Evolutionary conservation across 2,329 filamentous ascomycete genomes (phyloP), one percentile per base, ranked within the genome.

Genomic region (Aspergillus fructus): DNA sequence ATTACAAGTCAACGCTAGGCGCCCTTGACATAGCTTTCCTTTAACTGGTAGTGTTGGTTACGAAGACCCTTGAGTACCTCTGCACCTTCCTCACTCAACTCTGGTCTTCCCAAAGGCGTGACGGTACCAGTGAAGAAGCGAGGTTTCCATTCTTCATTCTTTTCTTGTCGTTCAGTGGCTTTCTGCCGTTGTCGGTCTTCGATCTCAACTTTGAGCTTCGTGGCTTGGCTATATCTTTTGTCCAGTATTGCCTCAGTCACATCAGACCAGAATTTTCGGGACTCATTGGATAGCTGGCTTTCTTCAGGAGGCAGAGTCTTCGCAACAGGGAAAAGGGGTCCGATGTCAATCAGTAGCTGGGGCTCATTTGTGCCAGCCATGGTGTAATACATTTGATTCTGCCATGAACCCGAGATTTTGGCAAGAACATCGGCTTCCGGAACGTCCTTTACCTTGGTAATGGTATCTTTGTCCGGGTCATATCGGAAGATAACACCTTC

Each of bases 401-500:
- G 91, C 94, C 94, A 99, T 49, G 86, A 88, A 3, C 94, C 94
- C 63, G 88, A 88, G 64, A 99, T 84, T 58, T 90, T 84, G 41
- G 87, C 91, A 53, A 97, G 81, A 33, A 99, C 79, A 68, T 96
- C 91, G 60, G 89, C 86, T 1, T 94, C 90, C 0, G 91, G 84
- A 0, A 99, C 91, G 60, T 97, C 93, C 76, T 89, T 91, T 67
- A 97, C 88, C 66, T 84, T 87, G 5, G 79, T 86, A 74, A 88
- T 91, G 71, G 85, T 85, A 72, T 97, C 93, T 57, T 93, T 93
- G 21, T 90, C 85, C 0, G 92, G 89, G 68, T 96, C 89, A 66
- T 96, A 96, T 49, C 84, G 88, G 82, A 96, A 99, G 55, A 97
- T 83, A 54, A 97, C 86, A 17, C 94, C 94, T 60, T 96, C 87